Base-by-base conservation (phyloP, 257 asterid genomes). In the Solanum virginianum region DNA sequence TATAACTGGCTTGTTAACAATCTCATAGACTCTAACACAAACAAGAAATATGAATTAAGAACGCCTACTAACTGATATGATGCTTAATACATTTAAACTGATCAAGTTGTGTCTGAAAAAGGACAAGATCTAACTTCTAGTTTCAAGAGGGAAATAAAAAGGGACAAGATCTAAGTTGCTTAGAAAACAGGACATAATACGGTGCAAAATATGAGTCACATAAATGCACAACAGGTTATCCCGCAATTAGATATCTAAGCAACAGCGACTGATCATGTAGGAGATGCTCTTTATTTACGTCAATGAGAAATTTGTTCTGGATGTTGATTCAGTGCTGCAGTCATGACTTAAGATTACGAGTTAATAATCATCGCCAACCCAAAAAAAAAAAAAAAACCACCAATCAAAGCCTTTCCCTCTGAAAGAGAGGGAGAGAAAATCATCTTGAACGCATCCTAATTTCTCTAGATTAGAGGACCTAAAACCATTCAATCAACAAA, bases 311-410 rank as follows among this genome's bases (percentile, higher is more conserved):
- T 45, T 13, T 39, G 3, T 45, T 1, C 81, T 43, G 80, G 36
- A 71, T 12, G 36, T 41, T 29, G 18, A 29, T 8, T 0, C 43
- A 29, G 80, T 20, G 80, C 80, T n/a, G 57, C 57, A 72, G 18
- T 72, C 17, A 72, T 72, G 57, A n/a, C 36, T 1, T 72, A 72
- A n/a, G 36, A 45, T 72, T 72, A 43, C 80, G n/a, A 45, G 41
- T 22, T 74, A 74, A 4, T 74, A 45, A 72, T 45, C 74, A 66
- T 66, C 74, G 16, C 18, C 47, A 3, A 29, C 74, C 74, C 55
- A 13, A 6, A 26, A 11, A 36, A 39, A 9, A 0, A 4, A 8
- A 39, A 17, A 36, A 0, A 0, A 74, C 14, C 41, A 0, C 22
- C 22, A 22, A n/a, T 36, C 81, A n/a, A 43, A 12, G 57, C 39